Base-by-base conservation (phyloP, 2,329 filamentous ascomycete species). In the Cladosporium sp. region DNA sequence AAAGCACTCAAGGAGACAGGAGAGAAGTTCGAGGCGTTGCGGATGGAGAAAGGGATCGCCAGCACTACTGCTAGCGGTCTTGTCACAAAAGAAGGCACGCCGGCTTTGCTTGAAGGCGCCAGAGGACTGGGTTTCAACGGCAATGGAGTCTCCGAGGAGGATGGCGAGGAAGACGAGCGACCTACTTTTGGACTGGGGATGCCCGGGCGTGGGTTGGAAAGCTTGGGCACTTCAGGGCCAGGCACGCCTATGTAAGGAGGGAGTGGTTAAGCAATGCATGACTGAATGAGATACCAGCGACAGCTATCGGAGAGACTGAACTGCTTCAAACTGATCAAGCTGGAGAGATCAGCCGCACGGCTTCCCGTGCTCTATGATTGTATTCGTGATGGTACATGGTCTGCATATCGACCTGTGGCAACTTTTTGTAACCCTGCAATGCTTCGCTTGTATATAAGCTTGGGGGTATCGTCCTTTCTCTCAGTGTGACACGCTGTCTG, bases 1-100 rank as follows among this genome's bases (percentile, higher is more conserved):
- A 81, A 82, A 19, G 76, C 95, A 57, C 76, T 97, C 55, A 88
- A 91, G 70, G 88, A 94, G 71, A 90, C 91, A 0, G 92, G 90
- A 0, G 85, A 89, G 61, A 82, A 84, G 63, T 90, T 88, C 69
- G 81, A 87, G 66, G 80, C 78, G 56, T 68, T 88, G 59, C 81
- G 81, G 58, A 74, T 70, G 38, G 79, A 81, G 61, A 74, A 75
- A 3, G 78, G 78, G 4, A 70, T 79, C 47, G 59, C 34, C 6
- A 51, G 45, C 30, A 45, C 30, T 15, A 55, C 19, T n/a, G 47
- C 25, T 8, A 55, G 51, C 28, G 51, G 38, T 30, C 43, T 40
- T 14, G 55, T 30, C 19, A 54, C 50, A 11, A 50, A 52, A 25
- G 51, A 55, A 38, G 42, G 50, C 7, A 55, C 57, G 20, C 51